Evolutionary conservation across 768 basidiomycete species (phyloP).

Genomic region (Phlebiopsis flavidoalba): DNA sequence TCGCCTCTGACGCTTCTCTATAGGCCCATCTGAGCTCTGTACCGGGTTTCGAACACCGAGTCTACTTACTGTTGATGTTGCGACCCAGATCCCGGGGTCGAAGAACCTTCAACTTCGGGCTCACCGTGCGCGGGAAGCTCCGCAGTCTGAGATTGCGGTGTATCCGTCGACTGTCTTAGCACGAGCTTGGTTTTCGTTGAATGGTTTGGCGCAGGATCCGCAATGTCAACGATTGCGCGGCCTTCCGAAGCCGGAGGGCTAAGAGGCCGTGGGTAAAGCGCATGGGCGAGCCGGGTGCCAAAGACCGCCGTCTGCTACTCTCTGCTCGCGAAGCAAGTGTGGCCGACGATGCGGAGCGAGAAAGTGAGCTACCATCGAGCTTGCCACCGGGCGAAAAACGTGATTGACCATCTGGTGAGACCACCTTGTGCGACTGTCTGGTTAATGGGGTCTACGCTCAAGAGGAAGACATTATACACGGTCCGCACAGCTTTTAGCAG

Average conservation of each 20-base stretch:
- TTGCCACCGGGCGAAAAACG: slow-evolving; percentile 83
- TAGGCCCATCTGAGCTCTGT: background rate
- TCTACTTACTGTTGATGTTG: slow-evolving; percentile 13
- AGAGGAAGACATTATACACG: slow-evolving; percentile 95
- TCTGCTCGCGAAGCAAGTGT: slow-evolving; percentile 13
- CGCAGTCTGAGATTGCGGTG: slow-evolving; percentile 3
- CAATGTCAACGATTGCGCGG: slow-evolving; percentile 3
- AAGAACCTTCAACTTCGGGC: background rate
- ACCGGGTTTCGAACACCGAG: background rate
- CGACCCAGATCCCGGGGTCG: background rate
- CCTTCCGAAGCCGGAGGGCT: slow-evolving; percentile 6
- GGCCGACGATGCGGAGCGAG: slow-evolving; percentile 17
- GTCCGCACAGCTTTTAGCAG: slow-evolving; percentile 94
- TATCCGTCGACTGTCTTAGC: background rate
- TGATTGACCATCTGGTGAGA: slow-evolving; percentile 98
- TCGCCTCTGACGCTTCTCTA: slow-evolving; percentile 14
- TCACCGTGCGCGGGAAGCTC: slow-evolving; percentile 5
- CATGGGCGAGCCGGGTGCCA: slow-evolving; percentile 15
- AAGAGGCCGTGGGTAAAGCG: slow-evolving; percentile 9
- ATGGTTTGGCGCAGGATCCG: slow-evolving; percentile 10
- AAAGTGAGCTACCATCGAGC: slow-evolving; percentile 17
- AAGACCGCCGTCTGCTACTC: slow-evolving; percentile 9
- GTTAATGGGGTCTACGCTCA: slow-evolving; percentile 86
- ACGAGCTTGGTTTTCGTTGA: background rate
- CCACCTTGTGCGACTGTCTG: slow-evolving; percentile 99